phyloP scores from a whole-genome alignment of 768 basidiomycete genomes.

The Lentinula edodes region DNA sequence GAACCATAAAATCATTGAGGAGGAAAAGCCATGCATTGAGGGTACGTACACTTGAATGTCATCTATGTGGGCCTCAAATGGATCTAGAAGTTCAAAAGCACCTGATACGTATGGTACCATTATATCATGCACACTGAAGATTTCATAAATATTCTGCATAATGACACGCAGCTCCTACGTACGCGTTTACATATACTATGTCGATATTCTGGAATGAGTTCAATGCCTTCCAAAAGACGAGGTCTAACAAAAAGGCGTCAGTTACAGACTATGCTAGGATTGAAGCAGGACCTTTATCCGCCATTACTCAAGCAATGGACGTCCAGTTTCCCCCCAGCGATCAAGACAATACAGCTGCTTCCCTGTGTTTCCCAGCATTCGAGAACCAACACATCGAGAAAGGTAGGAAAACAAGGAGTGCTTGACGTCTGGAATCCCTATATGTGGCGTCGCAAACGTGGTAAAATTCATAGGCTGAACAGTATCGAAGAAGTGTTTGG shows the following conservation, averaged over 20 bases:
- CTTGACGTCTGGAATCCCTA: constrained; percentile 23
- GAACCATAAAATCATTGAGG: neutral
- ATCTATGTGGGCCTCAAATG: constrained; percentile 14
- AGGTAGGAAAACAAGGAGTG: neutral
- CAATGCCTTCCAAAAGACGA: constrained; percentile 26
- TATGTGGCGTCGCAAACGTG: constrained; percentile 32
- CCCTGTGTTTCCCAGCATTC: constrained; percentile 28
- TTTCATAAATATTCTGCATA: neutral
- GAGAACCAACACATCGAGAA: constrained; percentile 20
- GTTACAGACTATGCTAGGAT: neutral
- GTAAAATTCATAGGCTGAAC: constrained; percentile 29
- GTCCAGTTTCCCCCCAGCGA: constrained; percentile 18
- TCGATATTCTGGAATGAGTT: constrained; percentile 21
- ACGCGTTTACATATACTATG: constrained; percentile 29
- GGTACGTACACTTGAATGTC: constrained; percentile 10
- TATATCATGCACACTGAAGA: constrained; percentile 15
- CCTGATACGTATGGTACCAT: constrained; percentile 30
- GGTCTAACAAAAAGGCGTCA: neutral
- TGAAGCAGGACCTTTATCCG: constrained; percentile 18
- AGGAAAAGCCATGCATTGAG: no score
- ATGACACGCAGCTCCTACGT: neutral
- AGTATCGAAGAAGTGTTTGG: constrained; percentile 23
- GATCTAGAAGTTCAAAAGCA: constrained; percentile 24
- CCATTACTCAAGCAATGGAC: constrained; percentile 24
- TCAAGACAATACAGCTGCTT: constrained; percentile 30